These are phyloP conservation scores for Spathaspora gorwiae DNA, from an alignment of 805 yeast genomes.

Conservation along the genomic window DNA sequence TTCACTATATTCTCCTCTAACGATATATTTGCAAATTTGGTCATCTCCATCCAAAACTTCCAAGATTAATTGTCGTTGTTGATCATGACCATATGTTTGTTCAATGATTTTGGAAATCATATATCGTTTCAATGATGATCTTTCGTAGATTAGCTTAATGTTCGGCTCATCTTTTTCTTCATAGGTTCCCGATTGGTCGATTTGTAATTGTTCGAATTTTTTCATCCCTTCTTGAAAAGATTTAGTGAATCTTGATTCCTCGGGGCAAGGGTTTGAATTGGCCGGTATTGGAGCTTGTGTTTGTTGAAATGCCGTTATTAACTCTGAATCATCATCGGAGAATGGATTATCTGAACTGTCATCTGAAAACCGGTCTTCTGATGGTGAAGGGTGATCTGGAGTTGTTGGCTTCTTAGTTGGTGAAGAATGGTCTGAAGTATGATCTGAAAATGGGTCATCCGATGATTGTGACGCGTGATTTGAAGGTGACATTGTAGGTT, in stretches of 20 bases:
- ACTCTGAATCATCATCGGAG: slow-evolving; percentile 16
- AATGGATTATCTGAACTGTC: slow-evolving; percentile 13
- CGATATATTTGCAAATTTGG: slow-evolving; percentile 36
- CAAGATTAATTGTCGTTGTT: slow-evolving; percentile 48
- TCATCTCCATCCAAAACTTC: slow-evolving; percentile 42
- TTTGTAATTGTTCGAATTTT: slow-evolving; percentile 8
- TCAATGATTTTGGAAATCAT: slow-evolving; percentile 35
- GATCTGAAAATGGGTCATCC: too few species aligned
- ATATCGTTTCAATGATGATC: slow-evolving; percentile 43
- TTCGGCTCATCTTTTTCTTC: not conserved
- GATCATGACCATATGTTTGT: slow-evolving; percentile 2
- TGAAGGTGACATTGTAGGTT: too few species aligned
- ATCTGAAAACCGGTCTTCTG: too few species aligned
- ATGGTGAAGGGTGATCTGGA: too few species aligned
- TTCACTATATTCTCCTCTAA: slow-evolving; percentile 59
- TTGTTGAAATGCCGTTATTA: slow-evolving; percentile 8
- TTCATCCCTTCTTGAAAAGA: slow-evolving; percentile 11
- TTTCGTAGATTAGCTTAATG: slow-evolving; percentile 22
- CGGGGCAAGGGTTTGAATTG: not conserved
- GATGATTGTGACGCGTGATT: too few species aligned
- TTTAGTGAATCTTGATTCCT: slow-evolving; percentile 4
- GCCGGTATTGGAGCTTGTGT: not conserved
- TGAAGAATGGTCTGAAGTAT: too few species aligned
- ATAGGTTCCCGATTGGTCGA: not conserved
- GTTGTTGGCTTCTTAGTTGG: too few species aligned